phyloP scores from a whole-genome alignment of 2,329 filamentous ascomycete species.

The Tympanopsis confertula region DNA sequence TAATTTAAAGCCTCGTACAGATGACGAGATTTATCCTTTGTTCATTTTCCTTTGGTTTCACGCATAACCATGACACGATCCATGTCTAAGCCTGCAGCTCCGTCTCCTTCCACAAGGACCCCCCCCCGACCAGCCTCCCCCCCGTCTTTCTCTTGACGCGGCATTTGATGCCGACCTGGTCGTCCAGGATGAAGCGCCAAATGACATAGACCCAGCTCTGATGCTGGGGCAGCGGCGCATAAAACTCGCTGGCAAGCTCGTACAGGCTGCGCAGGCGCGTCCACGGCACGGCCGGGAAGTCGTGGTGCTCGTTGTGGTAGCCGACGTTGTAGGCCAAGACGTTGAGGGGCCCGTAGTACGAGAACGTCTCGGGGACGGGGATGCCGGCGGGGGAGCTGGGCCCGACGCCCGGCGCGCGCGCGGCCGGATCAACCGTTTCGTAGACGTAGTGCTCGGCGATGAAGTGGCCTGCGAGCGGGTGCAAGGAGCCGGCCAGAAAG shows the following conservation, averaged over 20 bases:
- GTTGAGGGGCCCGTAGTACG: conserved; percentile 91
- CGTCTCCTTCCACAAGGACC: conserved; percentile 52
- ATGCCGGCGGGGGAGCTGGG: conserved; percentile 18
- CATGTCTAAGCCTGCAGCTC: conserved; percentile 64
- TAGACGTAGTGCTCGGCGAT: conserved; percentile 96
- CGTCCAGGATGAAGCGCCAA: conserved; percentile 90
- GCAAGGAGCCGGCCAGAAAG: conserved; percentile 85
- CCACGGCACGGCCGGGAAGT: conserved; percentile 96
- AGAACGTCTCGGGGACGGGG: conserved; percentile 83
- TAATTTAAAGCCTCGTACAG: too few relatives aligned
- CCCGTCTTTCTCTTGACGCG: conserved; percentile 85
- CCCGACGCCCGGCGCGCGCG: conserved; percentile 44
- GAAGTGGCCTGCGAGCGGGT: conserved; percentile 93
- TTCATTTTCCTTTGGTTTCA: too few relatives aligned
- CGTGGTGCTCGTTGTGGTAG: conserved; percentile 96
- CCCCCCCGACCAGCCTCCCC: conserved; percentile 40
- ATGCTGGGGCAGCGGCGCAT: conserved; percentile 74
- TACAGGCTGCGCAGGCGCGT: conserved; percentile 70
- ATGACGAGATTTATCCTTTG: too few relatives aligned
- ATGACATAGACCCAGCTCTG: conserved; percentile 86
- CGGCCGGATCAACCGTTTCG: conserved; percentile 43
- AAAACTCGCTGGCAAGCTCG: conserved; percentile 79
- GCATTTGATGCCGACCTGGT: conserved; percentile 79
- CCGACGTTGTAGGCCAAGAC: conserved; percentile 93
- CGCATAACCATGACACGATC: too few relatives aligned